Evolutionary conservation across 495 filamentous ascomycete genomes (phyloP).

Genomic region (Pseudoneurospora amorphoporcata): DNA sequence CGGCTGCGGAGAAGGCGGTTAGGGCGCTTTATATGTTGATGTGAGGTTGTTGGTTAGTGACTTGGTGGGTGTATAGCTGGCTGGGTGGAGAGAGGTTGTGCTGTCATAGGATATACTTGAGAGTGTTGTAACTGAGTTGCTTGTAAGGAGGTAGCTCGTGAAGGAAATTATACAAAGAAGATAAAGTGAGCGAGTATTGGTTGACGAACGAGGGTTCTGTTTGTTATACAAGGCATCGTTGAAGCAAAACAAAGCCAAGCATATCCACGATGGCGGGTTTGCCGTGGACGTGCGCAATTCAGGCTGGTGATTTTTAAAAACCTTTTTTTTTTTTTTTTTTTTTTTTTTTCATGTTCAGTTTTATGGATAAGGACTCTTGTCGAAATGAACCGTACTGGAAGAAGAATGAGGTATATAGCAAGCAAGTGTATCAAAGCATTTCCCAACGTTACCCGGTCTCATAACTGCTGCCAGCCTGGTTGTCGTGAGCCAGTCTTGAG

Average conservation of each 20-base stretch:
- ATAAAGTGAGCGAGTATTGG: background rate
- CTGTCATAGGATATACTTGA: background rate
- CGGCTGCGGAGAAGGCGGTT: slow-evolving; percentile 59
- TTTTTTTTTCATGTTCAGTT: background rate
- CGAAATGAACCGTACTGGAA: background rate
- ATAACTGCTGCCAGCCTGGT: background rate
- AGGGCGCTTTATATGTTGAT: slow-evolving; percentile 47
- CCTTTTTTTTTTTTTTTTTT: background rate
- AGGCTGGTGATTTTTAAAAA: background rate
- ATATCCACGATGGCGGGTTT: background rate
- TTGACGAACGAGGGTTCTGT: background rate
- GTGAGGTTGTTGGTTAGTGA: slow-evolving; percentile 20
- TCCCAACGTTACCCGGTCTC: background rate
- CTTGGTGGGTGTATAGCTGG: background rate
- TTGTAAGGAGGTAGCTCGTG: background rate
- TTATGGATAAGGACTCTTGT: background rate
- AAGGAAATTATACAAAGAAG: background rate
- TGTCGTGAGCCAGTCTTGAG: background rate
- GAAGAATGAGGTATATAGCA: background rate
- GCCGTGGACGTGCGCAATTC: background rate
- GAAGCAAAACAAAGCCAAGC: background rate
- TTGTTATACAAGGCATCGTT: background rate
- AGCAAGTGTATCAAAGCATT: background rate
- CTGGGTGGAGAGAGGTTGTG: background rate
- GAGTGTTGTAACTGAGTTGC: background rate